Base-by-base conservation (phyloP, 768 basidiomycete species). In the Chalciporus sphaerocephalus region DNA sequence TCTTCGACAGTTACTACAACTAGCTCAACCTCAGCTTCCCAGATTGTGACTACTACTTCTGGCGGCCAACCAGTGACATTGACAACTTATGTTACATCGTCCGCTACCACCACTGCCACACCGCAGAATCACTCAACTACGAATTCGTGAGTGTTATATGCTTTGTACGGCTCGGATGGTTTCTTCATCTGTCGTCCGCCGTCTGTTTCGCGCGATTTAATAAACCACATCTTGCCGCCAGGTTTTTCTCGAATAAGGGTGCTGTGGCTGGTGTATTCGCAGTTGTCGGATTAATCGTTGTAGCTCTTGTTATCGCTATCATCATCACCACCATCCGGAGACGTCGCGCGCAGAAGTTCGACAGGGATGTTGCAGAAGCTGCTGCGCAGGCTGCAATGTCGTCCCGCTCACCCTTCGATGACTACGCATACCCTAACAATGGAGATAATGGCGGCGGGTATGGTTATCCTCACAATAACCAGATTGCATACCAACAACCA, bases 181-280 rank as follows among this genome's bases (percentile, higher is more conserved):
- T n/a, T n/a, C n/a, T n/a, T n/a, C n/a, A n/a, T n/a, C n/a, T n/a
- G 8, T 9, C 25, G 27, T 27, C 27, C n/a, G 30, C n/a, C 30
- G n/a, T 6, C n/a, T 32, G 15, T 32, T n/a, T 32, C 15, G 3
- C n/a, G 15, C n/a, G 9, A n/a, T 15, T 32, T 32, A n/a, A 32
- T 48, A 17, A 2, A n/a, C 28, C 28, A 16, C 17, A 15, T 6
- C 18, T 3, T 30, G n/a, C n/a, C n/a, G n/a, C n/a, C n/a, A 84
- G 85, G 35, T 88, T 88, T 69, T 83, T 88, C 61, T 50, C 71
- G 38, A 89, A 90, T 68, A 87, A 64, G 16, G 83, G 78, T 17
- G 87, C 85, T 0, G 81, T 88, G 1, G 83, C 82, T 2, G 87
- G 81, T 11, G 79, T 80, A 0, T 89, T 88, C 67, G 68, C 79